A percentile compares a stretch with the other conserved stretches of the same genome.
Evolutionary conservation across 1,284 basidiomycete species (phyloP).

Genomic region (Microstroma glucosiphilum): DNA sequence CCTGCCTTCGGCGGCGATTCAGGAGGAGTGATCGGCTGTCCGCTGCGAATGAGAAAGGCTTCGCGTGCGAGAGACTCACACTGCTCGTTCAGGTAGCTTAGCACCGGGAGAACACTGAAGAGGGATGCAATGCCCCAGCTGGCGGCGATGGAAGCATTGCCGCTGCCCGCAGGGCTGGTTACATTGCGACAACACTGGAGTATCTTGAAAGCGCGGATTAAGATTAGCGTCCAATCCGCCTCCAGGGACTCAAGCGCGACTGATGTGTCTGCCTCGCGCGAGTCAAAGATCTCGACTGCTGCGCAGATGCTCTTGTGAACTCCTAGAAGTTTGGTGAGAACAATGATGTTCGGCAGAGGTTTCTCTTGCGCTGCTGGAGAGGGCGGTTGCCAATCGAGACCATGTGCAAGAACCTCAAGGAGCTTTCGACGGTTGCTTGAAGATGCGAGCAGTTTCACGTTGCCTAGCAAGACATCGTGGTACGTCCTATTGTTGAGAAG

Average conservation of each 20-base stretch:
- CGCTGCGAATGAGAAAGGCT: neutral
- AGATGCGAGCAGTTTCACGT: neutral
- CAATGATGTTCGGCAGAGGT: neutral
- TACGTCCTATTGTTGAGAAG: neutral
- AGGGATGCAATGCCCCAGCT: neutral
- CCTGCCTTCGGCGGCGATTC: neutral
- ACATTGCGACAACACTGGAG: neutral
- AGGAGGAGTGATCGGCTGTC: neutral
- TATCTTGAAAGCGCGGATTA: neutral
- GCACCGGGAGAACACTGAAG: neutral
- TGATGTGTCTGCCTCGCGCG: neutral
- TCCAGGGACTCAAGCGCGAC: too few species aligned
- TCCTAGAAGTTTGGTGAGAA: neutral
- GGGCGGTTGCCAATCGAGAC: neutral
- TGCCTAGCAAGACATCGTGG: neutral
- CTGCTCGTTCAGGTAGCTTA: neutral
- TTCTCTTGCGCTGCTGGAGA: neutral
- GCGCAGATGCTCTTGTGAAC: neutral
- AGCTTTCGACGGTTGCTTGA: neutral
- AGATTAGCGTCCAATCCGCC: too few species aligned
- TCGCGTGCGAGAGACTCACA: neutral
- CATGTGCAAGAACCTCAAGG: neutral
- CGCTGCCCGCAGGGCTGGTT: neutral
- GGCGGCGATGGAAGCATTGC: neutral
- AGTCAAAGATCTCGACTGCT: neutral